Evolutionary conservation across 148 eudicot genomes (phyloP).

Genomic region (Dianthus caryophyllus): DNA sequence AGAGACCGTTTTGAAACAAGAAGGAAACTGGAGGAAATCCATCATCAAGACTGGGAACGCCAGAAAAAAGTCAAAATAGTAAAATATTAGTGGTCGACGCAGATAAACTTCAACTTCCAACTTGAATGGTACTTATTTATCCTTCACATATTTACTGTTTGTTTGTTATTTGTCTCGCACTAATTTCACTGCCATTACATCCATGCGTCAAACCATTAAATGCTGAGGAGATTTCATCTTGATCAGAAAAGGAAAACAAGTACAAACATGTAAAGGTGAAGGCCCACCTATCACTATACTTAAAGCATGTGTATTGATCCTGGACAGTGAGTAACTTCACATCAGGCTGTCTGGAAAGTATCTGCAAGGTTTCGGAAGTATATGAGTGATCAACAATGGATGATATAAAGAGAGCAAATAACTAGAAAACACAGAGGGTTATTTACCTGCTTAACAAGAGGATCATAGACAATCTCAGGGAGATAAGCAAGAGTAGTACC

Average conservation of each 20-base stretch:
- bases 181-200: too few species aligned
- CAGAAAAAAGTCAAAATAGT: background rate
- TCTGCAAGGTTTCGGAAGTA: slow-evolving; percentile 34
- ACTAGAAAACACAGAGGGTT: background rate
- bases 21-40: slow-evolving; percentile 76
- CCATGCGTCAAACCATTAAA: too few species aligned
- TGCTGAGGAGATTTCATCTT: background rate
- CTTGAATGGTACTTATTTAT: background rate
- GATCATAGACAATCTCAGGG: slow-evolving; percentile 64
- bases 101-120: slow-evolving; percentile 2
- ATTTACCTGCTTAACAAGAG: slow-evolving; percentile 63
- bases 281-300: slow-evolving; percentile 62
- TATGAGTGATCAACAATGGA: slow-evolving; percentile 16
- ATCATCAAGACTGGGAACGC: slow-evolving; percentile 74
- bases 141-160: too few species aligned
- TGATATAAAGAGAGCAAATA: slow-evolving; percentile 5
- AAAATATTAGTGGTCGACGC: slow-evolving; percentile 3
- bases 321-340: slow-evolving; percentile 62
- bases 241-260: background rate
- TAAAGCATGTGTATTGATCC: slow-evolving; percentile 81
- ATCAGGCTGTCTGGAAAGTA: slow-evolving; percentile 68
- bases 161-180: too few species aligned
- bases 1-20: slow-evolving; percentile 57
- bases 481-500: slow-evolving; percentile 94
- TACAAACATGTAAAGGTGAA: slow-evolving; percentile 3